Evolutionary conservation across 23 red algal genomes (phyloP), one percentile per base, ranked within the genome.

Genomic region (Cyanidioschyzon merolae): DNA sequence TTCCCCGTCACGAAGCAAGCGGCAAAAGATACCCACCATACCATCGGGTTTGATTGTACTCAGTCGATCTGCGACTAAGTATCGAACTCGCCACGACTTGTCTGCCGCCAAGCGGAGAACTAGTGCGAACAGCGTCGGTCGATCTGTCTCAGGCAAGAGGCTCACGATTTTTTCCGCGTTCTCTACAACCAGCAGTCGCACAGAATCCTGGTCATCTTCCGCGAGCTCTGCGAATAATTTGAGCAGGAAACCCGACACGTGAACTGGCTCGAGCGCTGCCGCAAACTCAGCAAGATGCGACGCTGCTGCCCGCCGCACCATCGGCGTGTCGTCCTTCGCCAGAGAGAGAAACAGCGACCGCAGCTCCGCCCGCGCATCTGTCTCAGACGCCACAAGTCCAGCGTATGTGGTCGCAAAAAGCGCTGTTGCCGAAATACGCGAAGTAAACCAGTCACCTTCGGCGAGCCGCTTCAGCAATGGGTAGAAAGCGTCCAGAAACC

Each of bases 41-140:
- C 90, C 88, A 18, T n/a, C 68, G 1, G 89, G 80, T 25, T 84
- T 88, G 54, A 97, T 50, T 3, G 80, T 87, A 67, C 81, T 88
- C 41, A 90, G 45, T 36, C 86, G 59, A 59, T 88, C 88, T 0
- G 93, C 87, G 37, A 91, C 85, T 82, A 97, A 85, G 68, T 91
- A 97, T 30, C 93, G 93, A n/a, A 97, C 93, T 27, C 93, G 84
- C 93, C 93, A 97, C 32, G 93, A 91, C 74, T 97, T 97, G 76
- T 97, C 93, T 0, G 75, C 68, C 37, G 75, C 81, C 18, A 78
- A 34, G 18, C 39, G 18, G 18, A 3, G 40, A 7, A 58, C 7
- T 34, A 50, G 29, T 7, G 7, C 41, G 39, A 50, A 58, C 15
- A 77, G 39, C 40, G 40, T 54, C 58, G 34, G 39, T 38, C 24